Base-by-base conservation (phyloP, 1,284 basidiomycete genomes). In the Lignosus rhinocerotis region DNA sequence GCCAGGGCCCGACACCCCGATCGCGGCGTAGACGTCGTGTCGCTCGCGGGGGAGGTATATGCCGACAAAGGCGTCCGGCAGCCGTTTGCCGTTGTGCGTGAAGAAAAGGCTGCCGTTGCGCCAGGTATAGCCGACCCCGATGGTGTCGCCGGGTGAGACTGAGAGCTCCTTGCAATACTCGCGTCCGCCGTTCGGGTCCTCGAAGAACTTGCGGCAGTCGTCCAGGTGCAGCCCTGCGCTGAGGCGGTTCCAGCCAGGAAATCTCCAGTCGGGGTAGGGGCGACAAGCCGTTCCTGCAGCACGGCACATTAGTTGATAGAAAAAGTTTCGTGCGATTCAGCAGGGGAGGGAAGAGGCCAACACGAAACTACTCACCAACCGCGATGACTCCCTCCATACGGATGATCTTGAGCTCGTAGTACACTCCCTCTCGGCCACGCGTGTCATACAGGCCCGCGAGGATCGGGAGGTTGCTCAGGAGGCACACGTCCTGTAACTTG, bases 201-300 rank as follows among this genome's bases (percentile, higher is more conserved):
- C 86, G 64, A 83, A 88, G 76, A 87, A 90, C 67, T 87, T 88
- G 64, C 85, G 80, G 66, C 86, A 75, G 70, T 90, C 87, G 66
- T 89, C 87, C 34, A 89, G 77, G 64, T 89, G 87, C 25, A 88
- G 74, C 0, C 79, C 87, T 0, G 81, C 83, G 59, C 85, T 87
- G 32, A 81, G 74, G 42, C 87, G 74, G 65, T 90, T 85, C 87
- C 87, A 89, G 0, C 87, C 87, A n/a, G 87, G 87, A 41, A 87
- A 76, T 21, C 87, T 79, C 73, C 80, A 86, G 0, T 73, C 70
- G 4, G 87, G 87, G 63, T 88, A 88, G 5, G 87, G 87, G 14
- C 76, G 75, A 64, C 85, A 87, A n/a, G 84, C 75, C 7, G 82
- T 85, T 6, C 87, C 87, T 88, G 56, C 32, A n/a, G 8, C 10